Evolutionary conservation across 257 asterid genomes (phyloP), one percentile per base, ranked within the genome.

Genomic region (Parsonsia alboflavescens): DNA sequence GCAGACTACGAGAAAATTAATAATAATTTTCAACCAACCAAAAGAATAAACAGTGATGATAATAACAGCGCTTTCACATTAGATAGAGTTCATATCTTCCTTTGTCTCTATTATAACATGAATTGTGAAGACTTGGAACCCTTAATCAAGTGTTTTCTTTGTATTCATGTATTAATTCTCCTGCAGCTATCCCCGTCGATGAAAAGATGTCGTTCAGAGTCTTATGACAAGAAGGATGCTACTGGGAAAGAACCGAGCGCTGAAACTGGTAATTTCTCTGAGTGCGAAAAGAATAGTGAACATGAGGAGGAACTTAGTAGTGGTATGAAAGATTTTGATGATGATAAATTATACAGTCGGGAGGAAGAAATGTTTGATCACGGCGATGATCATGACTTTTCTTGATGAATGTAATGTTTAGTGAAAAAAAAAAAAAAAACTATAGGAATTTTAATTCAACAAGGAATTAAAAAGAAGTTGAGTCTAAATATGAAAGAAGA

Each of bases 321-420:
- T 44, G 49, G 6, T 42, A 49, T 19, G n/a, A 52, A 45, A 59
- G 71, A 46, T 21, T 26, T 11, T 69, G 64, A 33, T 15, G 33
- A 10, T 6, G 76, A 44, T 45, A 41, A 30, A 46, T 56, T 21
- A 56, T 45, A 58, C 28, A 44, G 58, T 58, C 75, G 59, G 16
- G 36, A 65, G 44, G 78, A 65, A 54, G 73, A 75, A 49, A 65
- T 65, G 66, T 78, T 63, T 30, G 81, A 77, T 30, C 42, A 71
- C 45, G 71, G 42, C 44, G 56, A 44, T 30, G 68, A 22, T 24
- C 64, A 77, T 72, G 30, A 44, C 12, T 26, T 52, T 33, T 57
- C 39, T 48, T 71, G 70, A 61, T 70, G 70, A 46, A 5, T 24
- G 28, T 33, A 1, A 33, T 33, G 39, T 33, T 26, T 42, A 42